phyloP scores from a whole-genome alignment of 2,329 filamentous ascomycete genomes.

The Hymenoscyphus linearis region DNA sequence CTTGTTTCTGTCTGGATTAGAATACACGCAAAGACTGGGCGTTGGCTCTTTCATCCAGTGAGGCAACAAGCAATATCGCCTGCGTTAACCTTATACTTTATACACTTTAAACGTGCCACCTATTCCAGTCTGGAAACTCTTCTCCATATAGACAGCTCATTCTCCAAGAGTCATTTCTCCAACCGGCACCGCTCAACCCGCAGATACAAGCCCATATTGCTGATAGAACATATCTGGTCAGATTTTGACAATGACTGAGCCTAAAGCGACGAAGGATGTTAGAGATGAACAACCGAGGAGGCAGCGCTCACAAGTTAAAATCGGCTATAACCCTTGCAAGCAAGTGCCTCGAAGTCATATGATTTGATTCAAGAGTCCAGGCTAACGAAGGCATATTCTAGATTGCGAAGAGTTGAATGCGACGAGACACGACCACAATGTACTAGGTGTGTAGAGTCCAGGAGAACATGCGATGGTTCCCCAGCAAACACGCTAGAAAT shows the following conservation, averaged over 20 bases:
- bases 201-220: neutral
- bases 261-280: neutral
- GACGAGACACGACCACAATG: conserved; percentile 58
- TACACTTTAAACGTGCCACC: neutral
- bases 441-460: conserved; percentile 53
- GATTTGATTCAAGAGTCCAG: neutral
- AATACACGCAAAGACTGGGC: no score
- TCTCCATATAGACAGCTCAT: no score
- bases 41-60: no score
- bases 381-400: conserved; percentile 27
- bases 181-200: no score
- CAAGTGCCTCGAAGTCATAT: conserved; percentile 34
- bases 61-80: no score
- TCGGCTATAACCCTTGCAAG: conserved; percentile 64
- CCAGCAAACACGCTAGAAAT: neutral
- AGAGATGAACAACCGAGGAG: conserved; percentile 16
- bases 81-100: no score
- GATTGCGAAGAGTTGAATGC: conserved; percentile 59
- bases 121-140: no score
- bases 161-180: no score
- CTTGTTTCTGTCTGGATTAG: no score
- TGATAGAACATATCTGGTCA: neutral
- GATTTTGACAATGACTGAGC: neutral
- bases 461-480: conserved; percentile 49
- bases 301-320: conserved; percentile 51